Conservation (phyloP, 2,329 filamentous ascomycete species). For the Hymenoscyphus infarciens region DNA sequence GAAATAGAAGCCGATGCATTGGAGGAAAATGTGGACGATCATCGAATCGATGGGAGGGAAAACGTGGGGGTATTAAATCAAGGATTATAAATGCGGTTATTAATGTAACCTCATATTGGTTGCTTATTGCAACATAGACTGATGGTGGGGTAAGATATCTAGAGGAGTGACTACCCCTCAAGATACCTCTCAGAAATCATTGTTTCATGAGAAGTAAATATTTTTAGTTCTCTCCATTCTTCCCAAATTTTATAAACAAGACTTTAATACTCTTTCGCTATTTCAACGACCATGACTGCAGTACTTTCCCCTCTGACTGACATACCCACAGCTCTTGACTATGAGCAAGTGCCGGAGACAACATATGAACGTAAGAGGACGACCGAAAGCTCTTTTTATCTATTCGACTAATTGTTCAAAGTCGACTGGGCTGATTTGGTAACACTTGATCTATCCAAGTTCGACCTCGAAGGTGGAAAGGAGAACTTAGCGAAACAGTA, state of each 20-base stretch:
- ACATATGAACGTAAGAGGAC: constrained; percentile 29
- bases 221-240: neutral
- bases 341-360: neutral
- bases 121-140: too few species aligned
- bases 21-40: too few species aligned
- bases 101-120: too few species aligned
- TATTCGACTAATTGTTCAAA: constrained; percentile 14
- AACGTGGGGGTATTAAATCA: too few species aligned
- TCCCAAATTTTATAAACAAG: neutral
- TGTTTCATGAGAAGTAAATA: neutral
- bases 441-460: constrained; percentile 48
- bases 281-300: neutral
- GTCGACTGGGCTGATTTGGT: constrained; percentile 49
- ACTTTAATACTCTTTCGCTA: neutral
- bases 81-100: too few species aligned
- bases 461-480: constrained; percentile 46
- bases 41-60: too few species aligned
- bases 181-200: neutral
- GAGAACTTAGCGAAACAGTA: constrained; percentile 47
- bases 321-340: neutral
- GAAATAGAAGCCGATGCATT: too few species aligned
- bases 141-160: too few species aligned
- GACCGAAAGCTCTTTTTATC: constrained; percentile 30
- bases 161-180: neutral
- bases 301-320: neutral